Conservation (phyloP, 768 basidiomycete genomes). For the Boletus fagicola region DNA sequence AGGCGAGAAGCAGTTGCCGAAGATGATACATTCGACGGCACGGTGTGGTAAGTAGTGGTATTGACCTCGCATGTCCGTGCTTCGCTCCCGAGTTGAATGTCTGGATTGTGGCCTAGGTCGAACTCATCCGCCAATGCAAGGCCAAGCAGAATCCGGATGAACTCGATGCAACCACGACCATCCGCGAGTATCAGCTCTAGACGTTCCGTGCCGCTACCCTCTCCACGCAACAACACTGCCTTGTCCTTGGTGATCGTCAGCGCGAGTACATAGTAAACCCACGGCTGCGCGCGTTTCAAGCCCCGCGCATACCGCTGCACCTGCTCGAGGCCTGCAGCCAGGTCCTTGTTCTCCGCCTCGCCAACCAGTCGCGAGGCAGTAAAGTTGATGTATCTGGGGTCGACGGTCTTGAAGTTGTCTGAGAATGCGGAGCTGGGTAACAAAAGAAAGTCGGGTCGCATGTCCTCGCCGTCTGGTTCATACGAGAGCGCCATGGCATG, state of each 20-base stretch:
- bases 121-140: slow-evolving; percentile 2
- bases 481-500: slow-evolving; percentile 8
- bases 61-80: neutral
- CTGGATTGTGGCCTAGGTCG: slow-evolving; percentile 7
- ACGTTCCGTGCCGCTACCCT: slow-evolving; percentile 12
- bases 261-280: slow-evolving; percentile 6
- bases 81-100: neutral
- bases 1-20: neutral
- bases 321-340: neutral
- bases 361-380: neutral
- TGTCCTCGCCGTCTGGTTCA: slow-evolving; percentile 3
- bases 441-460: slow-evolving; percentile 14
- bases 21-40: neutral
- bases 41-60: no score
- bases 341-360: slow-evolving; percentile 2
- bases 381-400: neutral
- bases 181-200: slow-evolving; percentile 2
- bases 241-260: slow-evolving; percentile 3
- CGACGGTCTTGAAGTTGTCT: neutral
- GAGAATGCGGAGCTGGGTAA: neutral
- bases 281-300: slow-evolving; percentile 1
- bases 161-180: slow-evolving; percentile 10
- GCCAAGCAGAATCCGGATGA: slow-evolving; percentile 12
- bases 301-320: slow-evolving; percentile 5
- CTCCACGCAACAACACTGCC: slow-evolving; percentile 6